These are phyloP conservation scores for Kodamaea sp. DNA, from an alignment of 1,139 yeast genomes.

Conservation along the genomic window DNA sequence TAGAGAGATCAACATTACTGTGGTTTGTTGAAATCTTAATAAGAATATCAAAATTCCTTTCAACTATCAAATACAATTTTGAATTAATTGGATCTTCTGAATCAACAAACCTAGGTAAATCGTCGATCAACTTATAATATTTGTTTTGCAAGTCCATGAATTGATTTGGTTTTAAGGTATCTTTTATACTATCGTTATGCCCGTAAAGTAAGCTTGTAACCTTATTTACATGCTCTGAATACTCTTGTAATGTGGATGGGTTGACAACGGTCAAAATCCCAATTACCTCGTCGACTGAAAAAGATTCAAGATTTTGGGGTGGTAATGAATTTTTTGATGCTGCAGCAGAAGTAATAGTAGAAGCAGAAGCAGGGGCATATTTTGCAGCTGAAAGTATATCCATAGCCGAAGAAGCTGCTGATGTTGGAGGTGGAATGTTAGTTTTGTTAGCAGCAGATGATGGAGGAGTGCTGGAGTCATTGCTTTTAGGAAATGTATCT, in stretches of 20 bases:
- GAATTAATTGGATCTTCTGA: conserved; percentile 30
- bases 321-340: conserved; percentile 3
- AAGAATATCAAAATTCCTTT: conserved; percentile 39
- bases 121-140: conserved; percentile 24
- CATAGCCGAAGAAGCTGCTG: not conserved
- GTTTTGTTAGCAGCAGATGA: not conserved
- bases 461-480: not conserved
- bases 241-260: conserved; percentile 35
- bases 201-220: conserved; percentile 28
- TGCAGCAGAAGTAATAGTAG: conserved; percentile 2
- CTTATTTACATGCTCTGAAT: conserved; percentile 37
- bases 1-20: conserved; percentile 30
- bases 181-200: conserved; percentile 9
- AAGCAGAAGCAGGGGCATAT: not conserved
- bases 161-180: conserved; percentile 13
- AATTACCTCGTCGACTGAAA: conserved; percentile 26
- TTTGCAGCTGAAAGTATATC: not conserved
- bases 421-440: not conserved
- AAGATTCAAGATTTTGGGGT: conserved; percentile 2
- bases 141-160: conserved; percentile 22
- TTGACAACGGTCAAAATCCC: conserved; percentile 25
- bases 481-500: not conserved
- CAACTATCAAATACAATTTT: conserved; percentile 34
- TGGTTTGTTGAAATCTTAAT: conserved; percentile 33
- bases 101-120: conserved; percentile 22